Percentiles rank a stretch among this genome's conserved stretches.
Evolutionary conservation across 1,139 yeast genomes (phyloP).

Genomic region (Sugiyamaella sp.): DNA sequence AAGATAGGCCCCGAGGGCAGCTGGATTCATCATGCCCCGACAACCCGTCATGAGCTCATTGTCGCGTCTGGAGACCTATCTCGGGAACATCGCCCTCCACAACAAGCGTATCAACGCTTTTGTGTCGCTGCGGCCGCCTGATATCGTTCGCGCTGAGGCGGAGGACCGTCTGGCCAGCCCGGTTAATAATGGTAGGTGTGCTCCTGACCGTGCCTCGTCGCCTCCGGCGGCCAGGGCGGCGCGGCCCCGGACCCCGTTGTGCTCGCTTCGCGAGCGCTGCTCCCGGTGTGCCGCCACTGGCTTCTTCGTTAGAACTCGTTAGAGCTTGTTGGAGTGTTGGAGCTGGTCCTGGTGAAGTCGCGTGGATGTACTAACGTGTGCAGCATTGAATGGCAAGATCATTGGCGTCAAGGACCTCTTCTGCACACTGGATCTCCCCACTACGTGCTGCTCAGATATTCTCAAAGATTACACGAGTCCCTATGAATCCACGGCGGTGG

Average conservation of each 20-base stretch:
- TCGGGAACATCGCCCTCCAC: conserved; percentile 36
- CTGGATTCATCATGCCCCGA: neutral
- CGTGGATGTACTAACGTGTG: conserved; percentile 8
- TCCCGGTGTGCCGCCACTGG: neutral
- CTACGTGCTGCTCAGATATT: conserved; percentile 76
- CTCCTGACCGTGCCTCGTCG: too few relatives aligned
- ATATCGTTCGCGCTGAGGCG: conserved; percentile 25
- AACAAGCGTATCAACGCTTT: conserved; percentile 43
- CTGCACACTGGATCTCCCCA: conserved; percentile 60
- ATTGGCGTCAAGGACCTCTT: conserved; percentile 78
- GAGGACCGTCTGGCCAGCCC: conserved; percentile 11
- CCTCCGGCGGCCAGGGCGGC: conserved; percentile 4
- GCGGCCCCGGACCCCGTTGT: neutral
- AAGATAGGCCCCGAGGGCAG: neutral
- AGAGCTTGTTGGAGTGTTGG: neutral
- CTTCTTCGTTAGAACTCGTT: too few relatives aligned
- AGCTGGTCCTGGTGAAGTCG: neutral
- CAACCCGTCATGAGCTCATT: conserved; percentile 2
- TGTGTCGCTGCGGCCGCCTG: conserved; percentile 33
- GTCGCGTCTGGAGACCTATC: conserved; percentile 31
- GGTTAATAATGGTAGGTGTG: neutral
- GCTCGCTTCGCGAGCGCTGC: neutral
- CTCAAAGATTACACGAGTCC: conserved; percentile 62
- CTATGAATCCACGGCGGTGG: conserved; percentile 74
- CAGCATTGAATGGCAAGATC: conserved; percentile 36